These are phyloP conservation scores for Lathyrus tuberosus DNA, from an alignment of 306 rosid genomes.

Conservation along the genomic window DNA sequence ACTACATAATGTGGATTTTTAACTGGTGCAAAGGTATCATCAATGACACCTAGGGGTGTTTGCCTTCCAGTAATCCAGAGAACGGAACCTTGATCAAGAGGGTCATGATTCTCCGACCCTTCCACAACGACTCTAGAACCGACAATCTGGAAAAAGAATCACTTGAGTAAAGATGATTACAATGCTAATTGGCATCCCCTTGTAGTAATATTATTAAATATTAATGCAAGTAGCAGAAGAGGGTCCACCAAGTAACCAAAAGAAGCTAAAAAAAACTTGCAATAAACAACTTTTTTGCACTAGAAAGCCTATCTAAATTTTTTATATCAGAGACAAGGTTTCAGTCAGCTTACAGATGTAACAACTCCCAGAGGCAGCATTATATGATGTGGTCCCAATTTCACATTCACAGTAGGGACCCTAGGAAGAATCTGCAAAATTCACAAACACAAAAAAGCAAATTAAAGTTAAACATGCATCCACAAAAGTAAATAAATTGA, in stretches of 20 bases:
- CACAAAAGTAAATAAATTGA: constrained; percentile 12
- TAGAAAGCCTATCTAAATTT: constrained; percentile 20
- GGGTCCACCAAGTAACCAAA: constrained; percentile 30
- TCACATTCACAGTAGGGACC: constrained; percentile 64
- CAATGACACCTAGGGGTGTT: constrained; percentile 66
- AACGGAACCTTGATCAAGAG: constrained; percentile 73
- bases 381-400: constrained; percentile 67
- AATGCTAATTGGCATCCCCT: constrained; percentile 2
- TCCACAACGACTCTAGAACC: constrained; percentile 65
- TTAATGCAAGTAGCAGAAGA: background rate
- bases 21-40: constrained; percentile 85
- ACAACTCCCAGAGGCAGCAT: constrained; percentile 68
- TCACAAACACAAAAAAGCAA: constrained; percentile 18
- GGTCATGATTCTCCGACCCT: constrained; percentile 71
- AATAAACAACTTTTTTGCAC: constrained; percentile 8
- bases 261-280: background rate
- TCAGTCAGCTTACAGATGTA: constrained; percentile 60
- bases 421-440: constrained; percentile 63
- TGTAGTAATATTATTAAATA: constrained; percentile 6
- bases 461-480: constrained; percentile 8
- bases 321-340: constrained; percentile 10
- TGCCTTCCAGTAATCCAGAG: constrained; percentile 68
- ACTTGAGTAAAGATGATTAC: constrained; percentile 27
- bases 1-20: constrained; percentile 65
- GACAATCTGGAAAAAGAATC: constrained; percentile 54